These are phyloP conservation scores for Alternaria brassicicola DNA, from an alignment of 2,329 filamentous ascomycete genomes.

Conservation along the genomic window DNA sequence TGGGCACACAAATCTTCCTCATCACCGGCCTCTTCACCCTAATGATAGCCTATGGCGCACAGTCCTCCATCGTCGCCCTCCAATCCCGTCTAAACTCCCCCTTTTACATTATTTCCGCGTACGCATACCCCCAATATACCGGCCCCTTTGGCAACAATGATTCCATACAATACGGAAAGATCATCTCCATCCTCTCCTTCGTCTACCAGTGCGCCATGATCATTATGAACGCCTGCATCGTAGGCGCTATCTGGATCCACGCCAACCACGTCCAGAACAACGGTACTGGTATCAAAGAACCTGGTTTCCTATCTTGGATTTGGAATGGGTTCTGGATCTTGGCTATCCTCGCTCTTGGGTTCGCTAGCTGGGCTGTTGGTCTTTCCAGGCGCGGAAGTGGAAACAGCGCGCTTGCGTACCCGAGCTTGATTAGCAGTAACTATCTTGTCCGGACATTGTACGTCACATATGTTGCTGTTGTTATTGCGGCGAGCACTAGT, in stretches of 20 bases:
- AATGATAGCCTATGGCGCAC: conserved; percentile 21
- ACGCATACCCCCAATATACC: conserved; percentile 21
- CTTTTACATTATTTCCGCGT: conserved; percentile 22
- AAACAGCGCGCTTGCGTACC: conserved; percentile 12
- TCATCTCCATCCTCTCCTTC: conserved; percentile 25
- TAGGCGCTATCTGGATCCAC: conserved; percentile 35
- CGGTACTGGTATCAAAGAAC: conserved; percentile 18
- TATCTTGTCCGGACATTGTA: conserved; percentile 16
- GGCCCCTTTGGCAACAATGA: background rate
- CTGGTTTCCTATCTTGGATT: conserved; percentile 20
- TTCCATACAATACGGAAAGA: conserved; percentile 8
- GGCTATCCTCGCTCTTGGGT: conserved; percentile 20
- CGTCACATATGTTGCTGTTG: conserved; percentile 15
- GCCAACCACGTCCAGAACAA: conserved; percentile 28
- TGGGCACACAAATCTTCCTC: conserved; percentile 22
- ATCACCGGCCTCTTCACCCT: conserved; percentile 22
- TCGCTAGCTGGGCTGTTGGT: conserved; percentile 24
- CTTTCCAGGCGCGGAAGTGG: conserved; percentile 11
- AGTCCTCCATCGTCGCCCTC: conserved; percentile 21
- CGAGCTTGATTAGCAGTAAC: background rate
- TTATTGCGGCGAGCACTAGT: conserved; percentile 18
- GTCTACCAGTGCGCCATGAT: conserved; percentile 25
- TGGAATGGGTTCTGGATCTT: conserved; percentile 23
- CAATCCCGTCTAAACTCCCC: conserved; percentile 20
- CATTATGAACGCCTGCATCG: conserved; percentile 19